phyloP scores from a whole-genome alignment of 176 grass and related monocot genomes.

The Alloteropsis semialata region DNA sequence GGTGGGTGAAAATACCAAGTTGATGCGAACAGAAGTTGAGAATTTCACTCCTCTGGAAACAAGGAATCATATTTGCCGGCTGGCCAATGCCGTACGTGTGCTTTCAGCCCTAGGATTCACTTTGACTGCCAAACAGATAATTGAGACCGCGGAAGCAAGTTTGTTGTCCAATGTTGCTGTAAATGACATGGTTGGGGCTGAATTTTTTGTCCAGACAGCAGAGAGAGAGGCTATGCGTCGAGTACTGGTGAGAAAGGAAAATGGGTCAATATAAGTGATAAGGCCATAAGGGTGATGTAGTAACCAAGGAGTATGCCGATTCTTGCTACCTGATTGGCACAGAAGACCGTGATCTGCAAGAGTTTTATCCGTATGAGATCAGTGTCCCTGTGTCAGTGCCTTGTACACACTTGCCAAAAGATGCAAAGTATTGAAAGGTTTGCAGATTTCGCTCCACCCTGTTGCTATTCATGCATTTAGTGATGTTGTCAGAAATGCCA shows the following conservation, averaged over 20 bases:
- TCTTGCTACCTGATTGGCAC: background rate
- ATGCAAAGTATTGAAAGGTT: background rate
- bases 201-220: constrained; percentile 76
- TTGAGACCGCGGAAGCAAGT: constrained; percentile 57
- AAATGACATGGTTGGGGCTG: constrained; percentile 72
- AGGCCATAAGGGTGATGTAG: no score
- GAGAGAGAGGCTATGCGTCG: constrained; percentile 58
- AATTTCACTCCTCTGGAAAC: constrained; percentile 55
- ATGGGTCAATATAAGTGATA: constrained; percentile 19
- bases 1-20: constrained; percentile 32
- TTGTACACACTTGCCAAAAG: background rate
- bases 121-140: constrained; percentile 56
- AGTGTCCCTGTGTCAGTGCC: background rate
- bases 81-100: constrained; percentile 74
- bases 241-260: constrained; percentile 42
- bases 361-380: background rate
- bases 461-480: background rate
- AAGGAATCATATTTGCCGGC: constrained; percentile 63
- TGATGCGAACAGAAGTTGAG: constrained; percentile 1
- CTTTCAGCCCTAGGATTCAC: constrained; percentile 78
- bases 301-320: background rate
- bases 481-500: background rate
- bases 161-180: constrained; percentile 48
- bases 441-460: background rate
- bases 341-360: background rate